These are phyloP conservation scores for Leccinum uliginosum DNA, from an alignment of 768 basidiomycete genomes.

Conservation along the genomic window DNA sequence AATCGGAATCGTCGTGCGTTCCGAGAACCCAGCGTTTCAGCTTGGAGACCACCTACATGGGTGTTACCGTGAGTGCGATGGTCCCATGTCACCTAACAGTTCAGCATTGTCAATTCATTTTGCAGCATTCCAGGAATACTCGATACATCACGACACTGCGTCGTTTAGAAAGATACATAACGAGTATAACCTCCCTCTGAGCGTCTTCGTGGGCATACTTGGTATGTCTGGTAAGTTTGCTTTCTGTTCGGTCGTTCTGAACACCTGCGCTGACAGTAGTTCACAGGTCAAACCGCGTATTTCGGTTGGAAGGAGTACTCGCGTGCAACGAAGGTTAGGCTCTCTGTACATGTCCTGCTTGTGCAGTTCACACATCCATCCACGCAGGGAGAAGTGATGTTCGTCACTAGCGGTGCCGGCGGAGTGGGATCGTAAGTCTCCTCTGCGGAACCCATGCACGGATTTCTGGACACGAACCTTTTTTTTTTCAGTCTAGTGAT, in stretches of 20 bases:
- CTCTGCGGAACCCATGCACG: not conserved
- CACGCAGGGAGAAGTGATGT: constrained; percentile 44
- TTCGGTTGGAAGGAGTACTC: constrained; percentile 16
- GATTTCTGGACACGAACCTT: not conserved
- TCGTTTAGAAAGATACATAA: constrained; percentile 19
- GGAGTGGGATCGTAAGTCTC: constrained; percentile 57
- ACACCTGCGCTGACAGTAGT: not conserved
- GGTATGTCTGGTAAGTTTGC: constrained; percentile 21
- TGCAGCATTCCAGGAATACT: constrained; percentile 23
- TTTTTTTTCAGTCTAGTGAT: constrained; percentile 37
- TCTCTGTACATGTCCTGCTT: not conserved
- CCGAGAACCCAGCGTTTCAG: constrained; percentile 9
- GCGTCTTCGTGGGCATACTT: constrained; percentile 23
- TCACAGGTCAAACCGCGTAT: constrained; percentile 20
- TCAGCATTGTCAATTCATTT: constrained; percentile 21
- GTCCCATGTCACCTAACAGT: not conserved
- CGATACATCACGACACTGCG: not conserved
- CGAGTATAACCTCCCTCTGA: constrained; percentile 28
- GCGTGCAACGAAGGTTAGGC: constrained; percentile 22
- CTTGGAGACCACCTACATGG: constrained; percentile 15
- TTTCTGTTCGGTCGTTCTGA: constrained; percentile 4
- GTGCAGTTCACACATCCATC: not conserved
- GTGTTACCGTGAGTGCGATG: constrained; percentile 25
- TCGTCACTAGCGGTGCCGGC: constrained; percentile 41
- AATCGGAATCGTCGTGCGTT: constrained; percentile 29